Base-by-base conservation (phyloP, 768 basidiomycete genomes). In the Xanthoconium stramineum region DNA sequence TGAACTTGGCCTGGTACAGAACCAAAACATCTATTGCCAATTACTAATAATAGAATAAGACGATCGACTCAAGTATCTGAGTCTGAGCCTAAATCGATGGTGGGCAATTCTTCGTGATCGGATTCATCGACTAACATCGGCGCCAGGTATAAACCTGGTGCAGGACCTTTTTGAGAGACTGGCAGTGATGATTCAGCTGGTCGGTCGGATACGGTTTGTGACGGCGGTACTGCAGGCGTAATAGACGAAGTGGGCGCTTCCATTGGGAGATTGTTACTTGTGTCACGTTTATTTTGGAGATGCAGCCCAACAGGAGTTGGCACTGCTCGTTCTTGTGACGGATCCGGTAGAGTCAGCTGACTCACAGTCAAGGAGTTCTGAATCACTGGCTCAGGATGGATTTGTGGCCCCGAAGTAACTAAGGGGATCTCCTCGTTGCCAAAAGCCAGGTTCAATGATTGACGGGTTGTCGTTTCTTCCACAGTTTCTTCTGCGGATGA, bases 1-100 rank as follows among this genome's bases (percentile, higher is more conserved):
- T 60, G 36, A 60, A 36, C 49, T 47, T 20, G 20, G 32, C 39
- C 28, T 28, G 36, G 14, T 28, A 45, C 38, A 20, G 14, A n/a
- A 47, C n/a, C 35, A 20, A 45, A 47, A 43, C 28, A 47, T 47
- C 43, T 11, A 44, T 39, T 38, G 35, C 51, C 39, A 24, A 37
- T 42, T 38, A 37, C 51, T 42, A 24, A 35, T 45, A 40, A 17
- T 30, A 30, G 29, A 47, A 9, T 37, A 29, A 4, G 2, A 24
- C 24, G 24, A 24, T 24, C 14, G 8, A 8, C n/a, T 32, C 55
- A 71, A 33, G 38, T 48, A 40, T 92, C 91, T 5, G 89, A 88
- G 69, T 93, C 91, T 1, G 91, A 92, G 39, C 79, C 84, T 76
- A 91, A 74, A 66, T 92, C 81, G 37, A 94, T 91, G 12, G 76